Evolutionary conservation across 2,329 filamentous ascomycete genomes (phyloP).

Genomic region (Sclerotinia spermophila): DNA sequence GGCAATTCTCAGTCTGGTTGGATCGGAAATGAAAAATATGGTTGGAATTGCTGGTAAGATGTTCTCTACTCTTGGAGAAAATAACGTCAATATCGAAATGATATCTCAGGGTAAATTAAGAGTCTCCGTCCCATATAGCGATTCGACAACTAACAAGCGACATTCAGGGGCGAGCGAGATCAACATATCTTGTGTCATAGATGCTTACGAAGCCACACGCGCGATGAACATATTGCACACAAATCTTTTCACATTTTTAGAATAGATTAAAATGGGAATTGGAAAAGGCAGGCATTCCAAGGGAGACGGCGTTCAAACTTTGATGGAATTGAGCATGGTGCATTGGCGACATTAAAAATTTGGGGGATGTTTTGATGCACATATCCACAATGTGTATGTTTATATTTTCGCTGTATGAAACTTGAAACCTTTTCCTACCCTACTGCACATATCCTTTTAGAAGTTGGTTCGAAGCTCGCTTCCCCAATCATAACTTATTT

Average conservation of each 20-base stretch:
- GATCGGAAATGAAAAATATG: slow-evolving; percentile 98
- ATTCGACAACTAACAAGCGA: slow-evolving; percentile 11
- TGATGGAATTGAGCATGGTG: slow-evolving; percentile 10
- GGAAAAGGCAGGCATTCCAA: slow-evolving; percentile 10
- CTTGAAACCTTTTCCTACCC: neutral
- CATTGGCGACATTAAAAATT: slow-evolving; percentile 4
- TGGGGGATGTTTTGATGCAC: slow-evolving; percentile 2
- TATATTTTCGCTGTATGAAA: slow-evolving; percentile 10
- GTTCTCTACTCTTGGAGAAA: slow-evolving; percentile 90
- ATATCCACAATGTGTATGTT: slow-evolving; percentile 11
- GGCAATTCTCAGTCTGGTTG: slow-evolving; percentile 93
- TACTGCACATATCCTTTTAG: neutral
- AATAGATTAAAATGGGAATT: slow-evolving; percentile 40
- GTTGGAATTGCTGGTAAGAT: slow-evolving; percentile 87
- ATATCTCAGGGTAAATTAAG: slow-evolving; percentile 81
- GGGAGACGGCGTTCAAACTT: slow-evolving; percentile 8
- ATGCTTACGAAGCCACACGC: slow-evolving; percentile 82
- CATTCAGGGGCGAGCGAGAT: slow-evolving; percentile 86
- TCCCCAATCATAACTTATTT: neutral
- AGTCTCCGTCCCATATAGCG: slow-evolving; percentile 2
- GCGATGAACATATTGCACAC: slow-evolving; percentile 97
- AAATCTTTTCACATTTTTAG: slow-evolving; percentile 92
- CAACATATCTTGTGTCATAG: slow-evolving; percentile 97
- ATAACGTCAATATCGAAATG: slow-evolving; percentile 98
- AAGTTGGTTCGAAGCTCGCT: neutral